These are phyloP conservation scores for Cryptococcus depauperatus DNA, from an alignment of 1,284 basidiomycete species.

Conservation along the genomic window DNA sequence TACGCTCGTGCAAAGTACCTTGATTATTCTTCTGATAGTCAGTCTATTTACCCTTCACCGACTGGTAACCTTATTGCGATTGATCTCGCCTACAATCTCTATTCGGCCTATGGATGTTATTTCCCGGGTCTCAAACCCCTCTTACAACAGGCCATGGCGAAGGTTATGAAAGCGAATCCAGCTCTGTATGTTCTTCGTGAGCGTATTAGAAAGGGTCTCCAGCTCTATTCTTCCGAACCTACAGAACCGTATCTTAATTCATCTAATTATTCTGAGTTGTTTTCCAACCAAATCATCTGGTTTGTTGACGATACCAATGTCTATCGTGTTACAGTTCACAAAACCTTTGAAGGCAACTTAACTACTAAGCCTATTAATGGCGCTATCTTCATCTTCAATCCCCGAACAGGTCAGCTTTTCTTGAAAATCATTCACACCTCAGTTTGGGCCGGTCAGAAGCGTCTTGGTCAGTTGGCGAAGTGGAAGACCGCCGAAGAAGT, in stretches of 20 bases:
- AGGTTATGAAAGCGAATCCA: constrained; percentile 79
- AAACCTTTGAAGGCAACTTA: constrained; percentile 99
- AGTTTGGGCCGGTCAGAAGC: constrained; percentile 99
- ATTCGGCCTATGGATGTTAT: constrained; percentile 99
- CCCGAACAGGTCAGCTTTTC: constrained; percentile 95
- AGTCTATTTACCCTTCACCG: constrained; percentile 96
- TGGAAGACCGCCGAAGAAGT: constrained; percentile 99
- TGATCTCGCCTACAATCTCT: constrained; percentile 92
- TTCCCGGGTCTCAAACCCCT: constrained; percentile 98
- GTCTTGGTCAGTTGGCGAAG: constrained; percentile 97
- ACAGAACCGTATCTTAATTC: constrained; percentile 95
- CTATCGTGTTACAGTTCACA: constrained; percentile 99
- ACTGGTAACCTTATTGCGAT: constrained; percentile 98
- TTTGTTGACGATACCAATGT: constrained; percentile 99
- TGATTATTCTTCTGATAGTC: constrained; percentile 71
- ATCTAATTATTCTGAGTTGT: constrained; percentile 86
- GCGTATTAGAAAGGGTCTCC: constrained; percentile 96
- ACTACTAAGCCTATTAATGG: constrained; percentile 99
- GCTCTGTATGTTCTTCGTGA: constrained; percentile 97
- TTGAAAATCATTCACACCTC: constrained; percentile 99
- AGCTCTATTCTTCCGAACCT: constrained; percentile 97
- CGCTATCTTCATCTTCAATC: constrained; percentile 99
- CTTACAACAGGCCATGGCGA: constrained; percentile 97
- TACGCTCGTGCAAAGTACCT: constrained; percentile 97
- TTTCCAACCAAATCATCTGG: constrained; percentile 99